Conservation (phyloP, 2,329 filamentous ascomycete species). For the Cladosporium cucumerinum region DNA sequence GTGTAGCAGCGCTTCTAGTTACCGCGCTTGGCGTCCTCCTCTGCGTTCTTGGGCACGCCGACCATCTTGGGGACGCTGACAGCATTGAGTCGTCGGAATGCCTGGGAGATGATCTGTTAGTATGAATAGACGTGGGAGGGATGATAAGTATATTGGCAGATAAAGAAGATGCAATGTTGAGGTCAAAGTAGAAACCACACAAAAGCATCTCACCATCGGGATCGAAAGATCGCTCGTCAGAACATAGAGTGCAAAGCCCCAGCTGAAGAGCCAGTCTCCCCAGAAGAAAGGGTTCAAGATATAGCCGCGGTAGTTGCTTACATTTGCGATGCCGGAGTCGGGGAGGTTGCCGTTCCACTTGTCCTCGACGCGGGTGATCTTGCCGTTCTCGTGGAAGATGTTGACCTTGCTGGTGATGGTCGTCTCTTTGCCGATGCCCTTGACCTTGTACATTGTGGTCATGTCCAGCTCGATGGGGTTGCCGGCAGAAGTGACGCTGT, state of each 20-base stretch:
- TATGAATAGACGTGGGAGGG: not conserved
- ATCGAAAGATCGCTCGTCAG: constrained; percentile 39
- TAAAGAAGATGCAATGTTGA: constrained; percentile 11
- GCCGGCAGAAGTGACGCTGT: constrained; percentile 52
- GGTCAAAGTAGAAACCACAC: constrained; percentile 4
- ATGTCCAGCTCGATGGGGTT: constrained; percentile 60
- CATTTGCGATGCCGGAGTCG: constrained; percentile 49
- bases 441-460: constrained; percentile 52
- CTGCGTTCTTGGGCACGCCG: constrained; percentile 51
- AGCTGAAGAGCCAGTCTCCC: constrained; percentile 37
- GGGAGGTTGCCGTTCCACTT: constrained; percentile 55
- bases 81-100: constrained; percentile 52
- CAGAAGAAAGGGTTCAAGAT: constrained; percentile 35
- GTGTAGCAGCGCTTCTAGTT: constrained; percentile 32
- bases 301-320: constrained; percentile 38
- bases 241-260: constrained; percentile 39
- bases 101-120: constrained; percentile 40
- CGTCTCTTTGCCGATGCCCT: constrained; percentile 52
- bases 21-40: constrained; percentile 50
- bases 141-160: not conserved
- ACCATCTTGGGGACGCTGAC: constrained; percentile 52
- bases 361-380: constrained; percentile 54
- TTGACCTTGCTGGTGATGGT: constrained; percentile 48
- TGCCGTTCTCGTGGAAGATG: constrained; percentile 45
- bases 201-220: constrained; percentile 39